phyloP scores from a whole-genome alignment of 108 stramenopile species.

The Cyclotella atomus region DNA sequence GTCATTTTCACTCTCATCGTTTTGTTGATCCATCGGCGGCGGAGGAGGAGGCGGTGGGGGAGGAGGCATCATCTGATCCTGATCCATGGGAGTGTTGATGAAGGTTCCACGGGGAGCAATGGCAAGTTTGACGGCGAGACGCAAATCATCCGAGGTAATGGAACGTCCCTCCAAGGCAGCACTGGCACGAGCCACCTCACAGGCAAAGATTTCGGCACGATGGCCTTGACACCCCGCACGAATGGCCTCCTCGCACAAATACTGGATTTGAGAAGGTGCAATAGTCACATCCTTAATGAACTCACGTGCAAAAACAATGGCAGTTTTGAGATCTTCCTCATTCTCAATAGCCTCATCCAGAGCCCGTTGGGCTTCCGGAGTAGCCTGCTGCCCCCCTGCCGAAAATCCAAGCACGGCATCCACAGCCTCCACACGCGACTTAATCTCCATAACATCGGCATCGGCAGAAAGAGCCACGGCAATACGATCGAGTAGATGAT shows the following conservation, averaged over 20 bases:
- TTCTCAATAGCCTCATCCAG: constrained; percentile 77
- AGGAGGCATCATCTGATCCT: constrained; percentile 84
- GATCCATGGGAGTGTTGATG: constrained; percentile 85
- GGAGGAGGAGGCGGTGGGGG: constrained; percentile 94
- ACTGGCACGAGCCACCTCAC: constrained; percentile 88
- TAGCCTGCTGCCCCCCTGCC: constrained; percentile 64
- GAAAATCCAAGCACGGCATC: constrained; percentile 84
- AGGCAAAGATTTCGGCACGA: constrained; percentile 96
- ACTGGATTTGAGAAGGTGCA: constrained; percentile 90
- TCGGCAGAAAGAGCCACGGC: constrained; percentile 91
- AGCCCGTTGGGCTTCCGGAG: constrained; percentile 62
- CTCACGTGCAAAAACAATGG: constrained; percentile 94
- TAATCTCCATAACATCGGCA: constrained; percentile 77
- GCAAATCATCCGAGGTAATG: constrained; percentile 84
- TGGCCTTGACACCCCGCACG: constrained; percentile 96
- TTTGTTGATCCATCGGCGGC: constrained; percentile 84
- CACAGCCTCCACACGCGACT: constrained; percentile 85
- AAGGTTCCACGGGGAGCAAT: constrained; percentile 96
- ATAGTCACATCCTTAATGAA: constrained; percentile 84
- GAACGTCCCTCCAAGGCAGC: constrained; percentile 94
- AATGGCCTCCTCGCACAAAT: constrained; percentile 95
- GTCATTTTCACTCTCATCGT: constrained; percentile 80
- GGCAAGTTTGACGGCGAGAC: constrained; percentile 93
- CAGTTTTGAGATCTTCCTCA: constrained; percentile 93
- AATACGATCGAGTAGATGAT: constrained; percentile 94